Evolutionary conservation across 2,329 filamentous ascomycete species (phyloP).

Genomic region (Fusarium sublunatum): DNA sequence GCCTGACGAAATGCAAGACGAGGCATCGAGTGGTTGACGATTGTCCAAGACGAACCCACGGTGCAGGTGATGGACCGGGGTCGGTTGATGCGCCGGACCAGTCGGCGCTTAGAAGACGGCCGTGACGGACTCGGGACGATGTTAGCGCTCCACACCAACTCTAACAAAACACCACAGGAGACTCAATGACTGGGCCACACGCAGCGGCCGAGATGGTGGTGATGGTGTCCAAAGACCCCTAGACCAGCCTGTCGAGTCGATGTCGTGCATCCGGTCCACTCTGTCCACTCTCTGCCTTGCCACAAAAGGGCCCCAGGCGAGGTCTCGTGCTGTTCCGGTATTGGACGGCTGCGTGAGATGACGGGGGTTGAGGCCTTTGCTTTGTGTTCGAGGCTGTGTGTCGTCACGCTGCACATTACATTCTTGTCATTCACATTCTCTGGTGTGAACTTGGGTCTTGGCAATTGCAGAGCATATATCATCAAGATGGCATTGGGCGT

Average conservation of each 20-base stretch:
- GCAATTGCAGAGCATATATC: constrained; percentile 19
- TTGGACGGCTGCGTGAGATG: constrained; percentile 46
- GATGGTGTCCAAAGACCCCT: constrained; percentile 7
- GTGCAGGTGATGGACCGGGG: constrained; percentile 51
- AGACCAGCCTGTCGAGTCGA: constrained; percentile 55
- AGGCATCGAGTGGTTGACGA: constrained; percentile 44
- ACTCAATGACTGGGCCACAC: constrained; percentile 36
- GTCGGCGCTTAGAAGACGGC: constrained; percentile 51
- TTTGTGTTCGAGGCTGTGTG: constrained; percentile 43
- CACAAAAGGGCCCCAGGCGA: constrained; percentile 42
- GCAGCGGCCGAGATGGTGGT: constrained; percentile 34
- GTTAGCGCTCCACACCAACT: constrained; percentile 45
- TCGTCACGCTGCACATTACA: constrained; percentile 41
- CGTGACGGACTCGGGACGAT: constrained; percentile 28
- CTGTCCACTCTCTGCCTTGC: constrained; percentile 34
- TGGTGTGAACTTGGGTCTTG: constrained; percentile 42
- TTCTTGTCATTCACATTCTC: constrained; percentile 16
- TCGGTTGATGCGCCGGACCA: constrained; percentile 46
- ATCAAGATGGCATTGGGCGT: constrained; percentile 1
- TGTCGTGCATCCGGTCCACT: constrained; percentile 51
- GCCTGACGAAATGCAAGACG: constrained; percentile 31
- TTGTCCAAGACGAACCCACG: constrained; percentile 42
- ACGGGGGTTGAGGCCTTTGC: constrained; percentile 39
- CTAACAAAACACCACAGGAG: constrained; percentile 32
- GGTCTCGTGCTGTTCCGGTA: constrained; percentile 49